A percentile compares a stretch with the other conserved stretches of the same genome.
Conservation (phyloP, 2,329 filamentous ascomycete genomes). For the Madurella fahalii region DNA sequence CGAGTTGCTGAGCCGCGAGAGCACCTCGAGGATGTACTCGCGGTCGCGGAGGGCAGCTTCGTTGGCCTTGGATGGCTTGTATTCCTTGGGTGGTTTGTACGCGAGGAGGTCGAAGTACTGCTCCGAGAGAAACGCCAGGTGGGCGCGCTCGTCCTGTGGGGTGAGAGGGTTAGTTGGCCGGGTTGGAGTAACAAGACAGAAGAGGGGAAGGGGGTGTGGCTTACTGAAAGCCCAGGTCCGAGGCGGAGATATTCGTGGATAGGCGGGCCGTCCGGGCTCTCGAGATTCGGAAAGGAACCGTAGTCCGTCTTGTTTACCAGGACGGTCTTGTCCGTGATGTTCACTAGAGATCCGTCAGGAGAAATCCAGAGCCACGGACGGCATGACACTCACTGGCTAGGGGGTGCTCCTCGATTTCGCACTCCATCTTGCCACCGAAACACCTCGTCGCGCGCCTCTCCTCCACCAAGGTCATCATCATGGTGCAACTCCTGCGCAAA, state of each 20-base stretch:
- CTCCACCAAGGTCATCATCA: slow-evolving; percentile 51
- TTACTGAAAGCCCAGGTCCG: slow-evolving; percentile 50
- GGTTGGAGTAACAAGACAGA: too few relatives aligned
- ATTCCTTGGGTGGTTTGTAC: slow-evolving; percentile 46
- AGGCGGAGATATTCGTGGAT: slow-evolving; percentile 45
- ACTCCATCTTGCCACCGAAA: slow-evolving; percentile 37
- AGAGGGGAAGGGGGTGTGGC: slow-evolving; percentile 15
- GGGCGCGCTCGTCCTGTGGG: slow-evolving; percentile 45
- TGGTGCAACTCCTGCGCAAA: slow-evolving; percentile 47
- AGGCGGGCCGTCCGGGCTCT: slow-evolving; percentile 35
- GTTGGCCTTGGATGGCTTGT: slow-evolving; percentile 43
- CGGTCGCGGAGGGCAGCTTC: slow-evolving; percentile 40
- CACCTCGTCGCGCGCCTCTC: slow-evolving; percentile 44
- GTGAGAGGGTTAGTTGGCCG: not conserved
- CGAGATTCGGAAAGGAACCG: slow-evolving; percentile 48
- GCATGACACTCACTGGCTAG: slow-evolving; percentile 43
- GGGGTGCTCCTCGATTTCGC: slow-evolving; percentile 39
- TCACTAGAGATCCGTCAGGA: slow-evolving; percentile 31
- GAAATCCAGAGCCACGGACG: not conserved
- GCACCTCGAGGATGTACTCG: slow-evolving; percentile 40
- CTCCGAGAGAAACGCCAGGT: slow-evolving; percentile 47
- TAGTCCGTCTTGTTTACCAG: slow-evolving; percentile 49
- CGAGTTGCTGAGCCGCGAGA: slow-evolving; percentile 41
- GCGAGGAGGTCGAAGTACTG: slow-evolving; percentile 48
- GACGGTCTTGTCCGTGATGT: slow-evolving; percentile 36